Evolutionary conservation across 2,329 filamentous ascomycete species (phyloP).

Genomic region (Thyridium curvatum): DNA sequence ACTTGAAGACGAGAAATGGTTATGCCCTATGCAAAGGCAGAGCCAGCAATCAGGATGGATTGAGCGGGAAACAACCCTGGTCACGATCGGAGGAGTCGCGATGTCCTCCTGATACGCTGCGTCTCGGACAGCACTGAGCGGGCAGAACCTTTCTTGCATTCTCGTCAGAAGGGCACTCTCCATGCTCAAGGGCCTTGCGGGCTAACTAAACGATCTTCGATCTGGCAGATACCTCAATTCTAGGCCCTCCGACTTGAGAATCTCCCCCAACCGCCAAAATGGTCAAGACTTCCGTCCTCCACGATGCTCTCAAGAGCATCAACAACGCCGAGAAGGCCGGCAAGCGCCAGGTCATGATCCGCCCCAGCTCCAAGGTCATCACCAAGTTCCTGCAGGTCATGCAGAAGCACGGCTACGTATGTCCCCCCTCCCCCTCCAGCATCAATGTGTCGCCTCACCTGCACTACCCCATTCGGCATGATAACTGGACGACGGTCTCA

Average conservation of each 20-base stretch:
- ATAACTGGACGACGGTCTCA: constrained; percentile 99
- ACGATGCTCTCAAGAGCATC: constrained; percentile 98
- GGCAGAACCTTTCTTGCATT: constrained; percentile 60
- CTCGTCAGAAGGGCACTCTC: constrained; percentile 57
- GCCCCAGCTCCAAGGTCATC: constrained; percentile 98
- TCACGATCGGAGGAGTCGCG: constrained; percentile 19
- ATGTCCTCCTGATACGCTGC: constrained; percentile 48
- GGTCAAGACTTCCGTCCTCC: constrained; percentile 98
- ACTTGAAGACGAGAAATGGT: constrained; percentile 16
- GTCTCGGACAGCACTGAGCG: constrained; percentile 57
- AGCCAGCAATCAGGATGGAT: constrained; percentile 50
- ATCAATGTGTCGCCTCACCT: constrained; percentile 3
- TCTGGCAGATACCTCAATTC: constrained; percentile 58
- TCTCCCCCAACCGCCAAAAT: constrained; percentile 77
- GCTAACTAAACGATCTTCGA: constrained; percentile 46
- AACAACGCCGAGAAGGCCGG: constrained; percentile 99
- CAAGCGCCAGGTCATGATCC: constrained; percentile 98
- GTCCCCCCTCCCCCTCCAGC: constrained; percentile 30
- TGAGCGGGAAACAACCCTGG: constrained; percentile 9
- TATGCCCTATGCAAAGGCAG: constrained; percentile 39
- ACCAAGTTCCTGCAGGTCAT: constrained; percentile 99
- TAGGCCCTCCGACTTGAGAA: constrained; percentile 68
- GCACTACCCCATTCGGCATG: constrained; percentile 69
- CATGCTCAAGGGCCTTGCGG: constrained; percentile 56
- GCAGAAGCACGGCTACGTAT: constrained; percentile 87